Evolutionary conservation across 2,329 filamentous ascomycete species (phyloP).

Genomic region (Karstenula rhodostoma): DNA sequence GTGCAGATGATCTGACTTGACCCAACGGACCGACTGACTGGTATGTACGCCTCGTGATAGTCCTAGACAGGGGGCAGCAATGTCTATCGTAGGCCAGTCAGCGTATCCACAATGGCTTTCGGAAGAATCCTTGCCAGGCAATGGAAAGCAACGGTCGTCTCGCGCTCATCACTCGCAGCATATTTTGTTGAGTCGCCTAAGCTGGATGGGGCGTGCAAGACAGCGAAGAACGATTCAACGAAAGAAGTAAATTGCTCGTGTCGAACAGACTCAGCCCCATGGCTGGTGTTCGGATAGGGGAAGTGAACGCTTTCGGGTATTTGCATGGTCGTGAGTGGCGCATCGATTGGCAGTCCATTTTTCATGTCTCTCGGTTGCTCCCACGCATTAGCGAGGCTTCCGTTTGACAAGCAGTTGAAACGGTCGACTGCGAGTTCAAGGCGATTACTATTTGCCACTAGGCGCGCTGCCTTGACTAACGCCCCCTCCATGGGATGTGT

Average conservation of each 20-base stretch:
- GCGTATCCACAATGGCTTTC: constrained; percentile 22
- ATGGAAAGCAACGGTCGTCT: constrained; percentile 4
- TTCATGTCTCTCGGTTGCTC: constrained; percentile 13
- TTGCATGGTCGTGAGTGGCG: constrained; percentile 10
- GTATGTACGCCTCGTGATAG: constrained; percentile 23
- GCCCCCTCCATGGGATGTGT: constrained; percentile 24
- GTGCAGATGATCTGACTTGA: constrained; percentile 13
- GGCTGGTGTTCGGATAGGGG: constrained; percentile 2
- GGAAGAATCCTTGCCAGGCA: constrained; percentile 13
- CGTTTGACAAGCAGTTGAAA: constrained; percentile 29
- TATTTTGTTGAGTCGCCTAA: constrained; percentile 1
- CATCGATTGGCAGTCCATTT: constrained; percentile 3
- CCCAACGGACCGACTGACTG: constrained; percentile 23
- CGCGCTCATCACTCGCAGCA: not conserved
- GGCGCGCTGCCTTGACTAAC: constrained; percentile 32
- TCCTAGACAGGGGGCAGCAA: constrained; percentile 2
- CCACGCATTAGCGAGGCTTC: constrained; percentile 15
- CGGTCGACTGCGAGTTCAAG: constrained; percentile 26
- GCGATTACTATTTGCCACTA: constrained; percentile 29
- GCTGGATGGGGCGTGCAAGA: constrained; percentile 2
- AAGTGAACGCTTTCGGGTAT: not conserved
- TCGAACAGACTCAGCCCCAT: not conserved
- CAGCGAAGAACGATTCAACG: constrained; percentile 3
- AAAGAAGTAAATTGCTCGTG: constrained; percentile 2
- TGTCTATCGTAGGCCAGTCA: constrained; percentile 5